Base-by-base conservation (phyloP, 805 yeast genomes). In the Candida khao-thaluensis region DNA sequence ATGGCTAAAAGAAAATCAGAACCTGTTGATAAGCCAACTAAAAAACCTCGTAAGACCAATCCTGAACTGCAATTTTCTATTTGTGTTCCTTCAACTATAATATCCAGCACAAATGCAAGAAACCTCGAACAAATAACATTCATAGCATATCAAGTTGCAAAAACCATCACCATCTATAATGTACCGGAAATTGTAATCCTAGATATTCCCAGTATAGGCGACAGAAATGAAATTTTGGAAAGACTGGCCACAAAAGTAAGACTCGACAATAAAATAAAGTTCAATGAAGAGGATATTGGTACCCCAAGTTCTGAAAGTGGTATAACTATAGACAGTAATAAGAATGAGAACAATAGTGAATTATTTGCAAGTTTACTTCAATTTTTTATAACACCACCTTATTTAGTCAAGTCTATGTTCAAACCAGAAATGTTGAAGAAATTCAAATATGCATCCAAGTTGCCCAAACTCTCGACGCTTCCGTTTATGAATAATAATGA, bases 371-470 rank as follows among this genome's bases (percentile, higher is more conserved):
- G 81, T 1, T 66, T 89, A 27, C 63, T 89, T 41, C 95, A 87
- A 55, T 88, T 67, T 55, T 86, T 86, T 53, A 79, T 88, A 11
- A 88, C 96, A 0, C 96, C 96, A 1, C 84, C 87, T 35, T 86
- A 89, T 54, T 67, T 89, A 30, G 75, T 81, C 14, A 81, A 81
- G 44, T 61, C 81, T 2, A 71, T 82, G 4, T 86, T 88, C 64
- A 51, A 51, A 62, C 45, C 37, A 32, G 34, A 35, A 14, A 43
- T 43, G 24, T 37, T 59, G 17, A 58, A 64, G 25, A 73, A 77
- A 53, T 77, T 85, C 56, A 71, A 71, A 39, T 72, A 76, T 45
- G 96, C 95, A 0, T 67, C 69, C 24, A 77, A 74, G 46, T 69
- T 84, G 42, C 96, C 96, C 26, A 77, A 78, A 52, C 63, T 89